These are phyloP conservation scores for Kockovaella imperatae DNA, from an alignment of 768 basidiomycete species.

Conservation along the genomic window DNA sequence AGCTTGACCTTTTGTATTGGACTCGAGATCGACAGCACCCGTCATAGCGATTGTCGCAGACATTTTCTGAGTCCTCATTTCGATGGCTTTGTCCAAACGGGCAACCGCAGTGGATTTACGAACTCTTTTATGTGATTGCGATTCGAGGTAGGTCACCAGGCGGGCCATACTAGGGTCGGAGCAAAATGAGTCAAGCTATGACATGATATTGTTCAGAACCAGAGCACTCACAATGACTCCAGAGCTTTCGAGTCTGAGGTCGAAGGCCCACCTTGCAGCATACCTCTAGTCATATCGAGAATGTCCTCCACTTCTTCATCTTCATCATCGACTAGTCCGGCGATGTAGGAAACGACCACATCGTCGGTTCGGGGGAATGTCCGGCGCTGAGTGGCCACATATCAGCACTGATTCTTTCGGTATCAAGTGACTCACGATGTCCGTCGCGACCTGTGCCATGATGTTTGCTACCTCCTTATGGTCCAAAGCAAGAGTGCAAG, in stretches of 20 bases:
- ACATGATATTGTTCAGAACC: background rate
- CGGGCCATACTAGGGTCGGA: constrained; percentile 35
- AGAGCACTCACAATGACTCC: constrained; percentile 41
- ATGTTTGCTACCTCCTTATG: background rate
- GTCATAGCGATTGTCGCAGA: constrained; percentile 43
- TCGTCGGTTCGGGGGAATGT: constrained; percentile 45
- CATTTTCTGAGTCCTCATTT: constrained; percentile 44
- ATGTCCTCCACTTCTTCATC: constrained; percentile 46
- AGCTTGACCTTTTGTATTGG: constrained; percentile 44
- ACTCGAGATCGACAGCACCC: constrained; percentile 45
- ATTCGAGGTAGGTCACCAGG: constrained; percentile 38
- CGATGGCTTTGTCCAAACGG: constrained; percentile 43
- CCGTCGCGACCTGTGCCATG: constrained; percentile 35
- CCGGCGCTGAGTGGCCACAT: constrained; percentile 15
- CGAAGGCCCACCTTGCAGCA: constrained; percentile 37
- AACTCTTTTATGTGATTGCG: constrained; percentile 35
- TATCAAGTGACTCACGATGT: constrained; percentile 25
- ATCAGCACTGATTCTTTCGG: background rate
- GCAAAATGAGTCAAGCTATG: background rate
- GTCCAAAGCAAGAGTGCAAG: too few species aligned
- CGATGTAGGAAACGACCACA: constrained; percentile 45
- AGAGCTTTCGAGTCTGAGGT: constrained; percentile 21
- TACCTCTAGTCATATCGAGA: constrained; percentile 43
- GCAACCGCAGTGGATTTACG: constrained; percentile 21
- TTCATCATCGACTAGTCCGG: constrained; percentile 45